phyloP scores from a whole-genome alignment of 805 yeast genomes.

The Candida yuanshanica region DNA sequence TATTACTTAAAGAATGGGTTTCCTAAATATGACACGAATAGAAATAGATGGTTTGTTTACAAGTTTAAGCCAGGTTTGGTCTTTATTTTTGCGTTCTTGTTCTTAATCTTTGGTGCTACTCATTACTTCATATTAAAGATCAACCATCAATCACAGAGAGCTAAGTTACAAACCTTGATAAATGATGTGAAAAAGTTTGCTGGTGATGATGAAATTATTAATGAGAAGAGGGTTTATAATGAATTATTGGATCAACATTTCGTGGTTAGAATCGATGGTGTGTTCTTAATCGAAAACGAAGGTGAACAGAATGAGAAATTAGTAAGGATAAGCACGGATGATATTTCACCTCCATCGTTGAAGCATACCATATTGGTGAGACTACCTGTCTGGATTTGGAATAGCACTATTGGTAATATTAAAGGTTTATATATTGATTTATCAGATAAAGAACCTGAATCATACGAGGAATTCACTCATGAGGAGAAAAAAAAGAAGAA shows the following conservation, averaged over 20 bases:
- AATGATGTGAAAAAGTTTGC: conserved; percentile 47
- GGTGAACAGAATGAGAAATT: conserved; percentile 29
- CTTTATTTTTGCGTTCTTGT: conserved; percentile 46
- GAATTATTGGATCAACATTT: conserved; percentile 42
- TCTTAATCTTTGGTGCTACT: conserved; percentile 43
- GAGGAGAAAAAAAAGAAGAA: conserved; percentile 24
- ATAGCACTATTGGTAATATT: conserved; percentile 35
- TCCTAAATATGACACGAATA: conserved; percentile 61
- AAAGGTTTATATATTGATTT: conserved; percentile 9
- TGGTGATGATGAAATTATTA: conserved; percentile 41
- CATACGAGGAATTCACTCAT: conserved; percentile 3
- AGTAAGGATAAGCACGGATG: conserved; percentile 40
- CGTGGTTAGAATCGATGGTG: conserved; percentile 53
- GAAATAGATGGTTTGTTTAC: conserved; percentile 56
- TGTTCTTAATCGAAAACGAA: conserved; percentile 40
- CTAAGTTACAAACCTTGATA: conserved; percentile 48
- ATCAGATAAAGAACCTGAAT: conserved; percentile 4
- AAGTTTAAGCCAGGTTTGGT: conserved; percentile 64
- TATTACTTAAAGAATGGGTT: conserved; percentile 79
- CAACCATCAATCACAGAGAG: conserved; percentile 47
- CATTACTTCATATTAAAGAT: conserved; percentile 54
- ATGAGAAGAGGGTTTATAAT: conserved; percentile 16
- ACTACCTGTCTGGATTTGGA: conserved; percentile 40
- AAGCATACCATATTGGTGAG: conserved; percentile 42
- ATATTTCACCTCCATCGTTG: conserved; percentile 42